Evolutionary conservation across 2,329 filamentous ascomycete genomes (phyloP), one percentile per base, ranked within the genome.

Genomic region (Neofusicoccum sp.): DNA sequence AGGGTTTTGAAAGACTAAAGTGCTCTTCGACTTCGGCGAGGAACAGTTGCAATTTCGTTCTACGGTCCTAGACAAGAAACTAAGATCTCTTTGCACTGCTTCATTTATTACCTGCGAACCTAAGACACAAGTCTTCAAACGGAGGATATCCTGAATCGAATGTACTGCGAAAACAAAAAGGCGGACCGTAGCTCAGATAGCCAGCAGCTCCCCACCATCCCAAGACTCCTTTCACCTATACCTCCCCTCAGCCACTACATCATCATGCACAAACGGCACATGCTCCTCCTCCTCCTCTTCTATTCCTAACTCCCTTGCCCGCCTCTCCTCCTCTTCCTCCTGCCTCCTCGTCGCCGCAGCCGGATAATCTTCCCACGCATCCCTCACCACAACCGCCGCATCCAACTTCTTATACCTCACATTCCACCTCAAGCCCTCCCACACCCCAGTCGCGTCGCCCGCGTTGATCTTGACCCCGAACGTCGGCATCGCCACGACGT

Each of bases 401-500:
- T 68, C 64, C 47, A 71, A 49, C 33, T 66, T 63, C 54, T 67
- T 69, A 54, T 69, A 71, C 26, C 63, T 44, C 36, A 70, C 62
- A 7, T 67, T 60, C 64, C 66, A 72, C 26, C 51, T 44, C 45
- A 67, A 36, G 6, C 31, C 60, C 40, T 61, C 47, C 62, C 60
- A 68, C 20, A 16, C 41, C 3, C 54, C 58, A n/a, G 31, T 48
- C 2, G 51, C 47, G 2, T 34, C 43, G 26, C 58, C 51, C 16
- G 56, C 62, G 8, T 36, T 44, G 40, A 65, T 44, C 38, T 61
- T 61, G 62, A 68, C 67, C 4, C 67, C 67, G 7, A 74, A 40
- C 3, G 70, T 68, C 3, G 73, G 73, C 44, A 75, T 47, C 2
- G 71, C 72, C 6, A 72, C 41, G 7, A 74, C 60, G 5, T 44